phyloP scores from a whole-genome alignment of 441 rosid genomes.

The Erodium texanum region DNA sequence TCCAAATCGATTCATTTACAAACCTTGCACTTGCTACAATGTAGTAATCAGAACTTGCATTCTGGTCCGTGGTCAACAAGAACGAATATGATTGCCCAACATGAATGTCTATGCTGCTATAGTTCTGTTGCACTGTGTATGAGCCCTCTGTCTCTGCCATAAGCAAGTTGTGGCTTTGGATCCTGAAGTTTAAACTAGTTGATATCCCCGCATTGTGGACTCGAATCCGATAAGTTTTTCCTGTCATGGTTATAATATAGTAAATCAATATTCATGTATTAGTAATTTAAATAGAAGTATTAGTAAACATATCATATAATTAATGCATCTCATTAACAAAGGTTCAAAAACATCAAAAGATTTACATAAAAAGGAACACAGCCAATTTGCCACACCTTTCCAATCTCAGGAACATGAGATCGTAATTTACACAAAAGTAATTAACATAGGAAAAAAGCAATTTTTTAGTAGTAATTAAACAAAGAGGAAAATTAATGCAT shows the following conservation, averaged over 20 bases:
- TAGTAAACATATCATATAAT: no score
- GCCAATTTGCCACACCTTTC: neutral
- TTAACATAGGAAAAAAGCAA: neutral
- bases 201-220: slow-evolving; percentile 82
- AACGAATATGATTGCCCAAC: slow-evolving; percentile 30
- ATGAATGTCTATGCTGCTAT: slow-evolving; percentile 65
- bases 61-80: slow-evolving; percentile 74
- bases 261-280: neutral
- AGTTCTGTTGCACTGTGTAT: slow-evolving; percentile 66
- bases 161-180: slow-evolving; percentile 72
- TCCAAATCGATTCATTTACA: slow-evolving; percentile 21
- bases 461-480: no score
- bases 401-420: neutral
- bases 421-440: neutral
- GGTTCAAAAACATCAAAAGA: no score
- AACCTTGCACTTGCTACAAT: slow-evolving; percentile 75
- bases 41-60: slow-evolving; percentile 58
- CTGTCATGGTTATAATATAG: slow-evolving; percentile 19
- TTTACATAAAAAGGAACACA: no score
- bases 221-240: slow-evolving; percentile 77
- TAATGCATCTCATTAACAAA: no score
- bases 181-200: slow-evolving; percentile 64
- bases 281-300: neutral
- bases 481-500: no score
- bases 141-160: slow-evolving; percentile 96